Base-by-base conservation (phyloP, 2,329 filamentous ascomycete species). In the Metarhizium album region DNA sequence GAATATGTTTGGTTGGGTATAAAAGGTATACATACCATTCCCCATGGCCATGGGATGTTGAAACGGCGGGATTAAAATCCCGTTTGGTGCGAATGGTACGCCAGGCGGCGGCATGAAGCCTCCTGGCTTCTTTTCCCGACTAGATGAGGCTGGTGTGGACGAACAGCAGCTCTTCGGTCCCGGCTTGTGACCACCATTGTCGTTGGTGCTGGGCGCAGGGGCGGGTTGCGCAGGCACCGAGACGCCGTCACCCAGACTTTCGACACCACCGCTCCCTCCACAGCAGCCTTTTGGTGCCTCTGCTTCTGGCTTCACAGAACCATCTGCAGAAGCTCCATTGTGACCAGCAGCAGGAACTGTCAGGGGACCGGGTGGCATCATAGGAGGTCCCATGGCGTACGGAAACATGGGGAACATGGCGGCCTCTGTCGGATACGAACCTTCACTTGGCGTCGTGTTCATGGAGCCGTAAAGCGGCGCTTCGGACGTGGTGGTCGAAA, bases 1-100 rank as follows among this genome's bases (percentile, higher is more conserved):
- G 54, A 75, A 79, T 16, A 77, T 64, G 16, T 70, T 73, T 2
- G 70, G 68, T 35, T 73, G 71, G 4, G 67, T 58, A 48, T 68
- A 72, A 58, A 68, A 71, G 6, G 64, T 60, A 53, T 68, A 70
- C 54, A 71, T 64, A 52, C 67, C 64, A 48, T 69, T 67, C 1
- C 65, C 61, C 58, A 73, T 63, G 45, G 63, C 58, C 24, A 69
- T 61, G 0, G 66, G 59, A 3, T 64, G 50, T 37, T 66, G 66
- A 45, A 69, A 71, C 2, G 67, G 65, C 6, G 63, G 54, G 56
- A 70, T 64, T 53, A 70, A 65, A 42, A 62, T 55, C 27, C 58
- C 60, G 40, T 58, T 64, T 2, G 58, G 52, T n/a, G 47, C 57
- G 50, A 42, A 64, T 3, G 23, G 43, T 38, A 58, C 46, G 4